Conservation (phyloP, 208 protist species). For the Porcisia hertigi region DNA sequence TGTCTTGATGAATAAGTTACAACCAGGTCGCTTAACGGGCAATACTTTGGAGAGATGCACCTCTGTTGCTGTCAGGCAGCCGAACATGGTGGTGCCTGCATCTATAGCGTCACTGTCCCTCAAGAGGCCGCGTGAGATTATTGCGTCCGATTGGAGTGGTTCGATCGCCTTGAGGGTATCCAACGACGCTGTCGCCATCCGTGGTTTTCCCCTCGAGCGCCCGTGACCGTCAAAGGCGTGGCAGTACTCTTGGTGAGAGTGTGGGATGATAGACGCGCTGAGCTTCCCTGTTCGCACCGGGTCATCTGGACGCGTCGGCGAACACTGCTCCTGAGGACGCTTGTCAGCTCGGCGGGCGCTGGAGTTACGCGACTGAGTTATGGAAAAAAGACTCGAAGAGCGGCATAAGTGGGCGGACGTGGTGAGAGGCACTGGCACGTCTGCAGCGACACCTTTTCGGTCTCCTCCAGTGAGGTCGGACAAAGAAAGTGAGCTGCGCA, state of each 20-base stretch:
- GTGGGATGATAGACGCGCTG: background rate
- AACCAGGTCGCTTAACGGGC: background rate
- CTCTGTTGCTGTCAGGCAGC: slow-evolving; percentile 14
- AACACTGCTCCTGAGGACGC: background rate
- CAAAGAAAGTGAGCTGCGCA: background rate
- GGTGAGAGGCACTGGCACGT: background rate
- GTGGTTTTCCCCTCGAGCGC: background rate
- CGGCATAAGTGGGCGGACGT: slow-evolving; percentile 1
- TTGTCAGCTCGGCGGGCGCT: background rate
- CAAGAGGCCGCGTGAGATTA: background rate
- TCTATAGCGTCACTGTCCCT: background rate
- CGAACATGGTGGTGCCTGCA: background rate
- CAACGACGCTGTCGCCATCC: background rate
- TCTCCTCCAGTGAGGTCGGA: background rate
- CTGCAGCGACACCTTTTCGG: no score
- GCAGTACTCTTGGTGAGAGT: background rate
- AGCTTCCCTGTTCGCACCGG: background rate
- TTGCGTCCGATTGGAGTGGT: background rate
- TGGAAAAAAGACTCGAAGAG: slow-evolving; percentile 11
- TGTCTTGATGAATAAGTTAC: background rate
- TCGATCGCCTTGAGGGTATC: background rate
- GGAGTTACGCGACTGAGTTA: slow-evolving; percentile 1
- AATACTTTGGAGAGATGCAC: slow-evolving; percentile 15
- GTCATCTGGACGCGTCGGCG: background rate
- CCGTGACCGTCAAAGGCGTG: background rate